Conservation (phyloP, 495 filamentous ascomycete genomes). For the Staphylotrichum tortipilum region DNA sequence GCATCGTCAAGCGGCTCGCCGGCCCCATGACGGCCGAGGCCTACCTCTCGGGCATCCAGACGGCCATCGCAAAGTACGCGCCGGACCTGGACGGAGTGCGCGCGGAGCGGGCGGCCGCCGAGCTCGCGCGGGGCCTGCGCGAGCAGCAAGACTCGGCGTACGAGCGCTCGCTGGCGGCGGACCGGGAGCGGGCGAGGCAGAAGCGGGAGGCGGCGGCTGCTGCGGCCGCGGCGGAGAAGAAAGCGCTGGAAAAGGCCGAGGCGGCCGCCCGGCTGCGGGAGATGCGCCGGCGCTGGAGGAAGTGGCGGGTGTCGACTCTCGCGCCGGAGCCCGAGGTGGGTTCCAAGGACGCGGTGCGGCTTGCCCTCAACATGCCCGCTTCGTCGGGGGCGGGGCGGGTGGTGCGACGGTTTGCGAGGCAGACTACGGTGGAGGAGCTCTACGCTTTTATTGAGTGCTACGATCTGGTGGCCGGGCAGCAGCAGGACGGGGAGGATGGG, state of each 20-base stretch:
- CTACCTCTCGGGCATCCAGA: conserved; percentile 63
- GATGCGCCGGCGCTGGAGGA: conserved; percentile 63
- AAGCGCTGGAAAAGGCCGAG: conserved; percentile 51
- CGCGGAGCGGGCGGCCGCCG: conserved; percentile 62
- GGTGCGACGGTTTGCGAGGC: conserved; percentile 59
- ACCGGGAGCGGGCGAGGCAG: conserved; percentile 70
- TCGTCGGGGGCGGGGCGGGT: conserved; percentile 55
- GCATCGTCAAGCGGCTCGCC: conserved; percentile 63
- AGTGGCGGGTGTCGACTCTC: conserved; percentile 66
- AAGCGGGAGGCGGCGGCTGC: conserved; percentile 66
- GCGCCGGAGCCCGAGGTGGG: conserved; percentile 56
- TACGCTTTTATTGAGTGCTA: conserved; percentile 97
- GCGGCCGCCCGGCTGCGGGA: conserved; percentile 49
- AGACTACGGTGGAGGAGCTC: conserved; percentile 69
- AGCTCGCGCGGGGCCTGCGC: conserved; percentile 65
- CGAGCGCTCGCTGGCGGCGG: conserved; percentile 77
- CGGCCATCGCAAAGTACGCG: conserved; percentile 59
- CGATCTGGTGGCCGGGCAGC: conserved; percentile 46
- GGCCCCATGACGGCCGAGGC: conserved; percentile 58
- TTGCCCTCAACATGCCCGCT: conserved; percentile 69
- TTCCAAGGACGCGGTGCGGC: conserved; percentile 61
- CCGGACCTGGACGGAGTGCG: conserved; percentile 61
- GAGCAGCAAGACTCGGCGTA: conserved; percentile 86
- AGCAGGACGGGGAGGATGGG: too few species aligned
- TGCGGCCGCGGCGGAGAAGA: conserved; percentile 47